Base-by-base conservation (phyloP, 31 red algal genomes). In the Endocladia muricata region DNA sequence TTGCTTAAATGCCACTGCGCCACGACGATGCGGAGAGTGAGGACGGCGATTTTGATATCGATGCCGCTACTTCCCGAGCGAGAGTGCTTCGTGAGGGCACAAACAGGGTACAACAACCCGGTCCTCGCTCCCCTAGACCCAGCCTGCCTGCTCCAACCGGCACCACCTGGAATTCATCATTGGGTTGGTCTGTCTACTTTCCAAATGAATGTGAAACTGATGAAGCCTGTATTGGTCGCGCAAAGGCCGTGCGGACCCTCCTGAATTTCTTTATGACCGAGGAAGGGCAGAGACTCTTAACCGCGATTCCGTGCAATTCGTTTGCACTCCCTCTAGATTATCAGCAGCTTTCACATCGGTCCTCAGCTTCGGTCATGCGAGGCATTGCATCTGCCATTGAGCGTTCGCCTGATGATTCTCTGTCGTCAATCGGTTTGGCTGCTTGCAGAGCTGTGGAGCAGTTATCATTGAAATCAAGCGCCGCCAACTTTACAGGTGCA, bases 171-270 rank as follows among this genome's bases (percentile, higher is more conserved):
- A 79, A 74, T 43, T 65, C 72, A 44, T 23, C 79, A 2, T 40
- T 56, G 2, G 91, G 91, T 37, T 94, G 91, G 91, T 66, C 73
- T 41, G 70, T 79, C 44, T 94, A 88, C 55, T 94, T 94, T 37
- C 83, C 77, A 2, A 77, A 83, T 42, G 54, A 48, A 34, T 34
- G 28, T 37, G 91, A 94, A 64, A 68, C 26, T 38, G 77, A 82
- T 44, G 52, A 68, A 30, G 52, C 68, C 49, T 84, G 79, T 54
- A 70, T 35, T 33, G 71, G 79, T 31, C 83, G 85, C 21, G 51
- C 79, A 44, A 64, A 66, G 33, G 61, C 73, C 34, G 91, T 94
- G 48, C 34, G 39, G 21, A 68, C 44, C 30, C 78, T 94, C 62
- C 56, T 49, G 60, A 31, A 40, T 41, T 83, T 88, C 66, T 94